phyloP scores from a whole-genome alignment of 495 filamentous ascomycete genomes.

The Talaromyces thailandensis region DNA sequence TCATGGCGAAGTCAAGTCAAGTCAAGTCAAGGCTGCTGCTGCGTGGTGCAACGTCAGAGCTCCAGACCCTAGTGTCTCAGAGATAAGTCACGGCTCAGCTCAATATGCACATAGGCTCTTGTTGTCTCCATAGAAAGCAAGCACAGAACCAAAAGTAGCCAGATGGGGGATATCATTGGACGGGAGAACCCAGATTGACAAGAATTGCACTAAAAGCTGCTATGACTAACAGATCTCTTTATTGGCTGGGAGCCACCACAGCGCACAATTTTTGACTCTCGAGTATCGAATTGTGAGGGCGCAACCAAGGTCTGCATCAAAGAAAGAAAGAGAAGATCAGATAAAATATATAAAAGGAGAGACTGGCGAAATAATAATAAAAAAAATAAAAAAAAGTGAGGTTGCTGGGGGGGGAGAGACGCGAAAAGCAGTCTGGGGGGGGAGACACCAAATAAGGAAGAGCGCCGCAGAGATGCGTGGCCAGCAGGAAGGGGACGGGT shows the following conservation, averaged over 20 bases:
- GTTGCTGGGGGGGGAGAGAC: neutral
- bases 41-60: neutral
- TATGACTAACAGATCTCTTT: neutral
- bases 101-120: neutral
- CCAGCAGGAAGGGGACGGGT: conserved; percentile 1
- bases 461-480: neutral
- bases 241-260: neutral
- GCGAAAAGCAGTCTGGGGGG: neutral
- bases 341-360: neutral
- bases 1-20: conserved; percentile 24
- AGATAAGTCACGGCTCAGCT: neutral
- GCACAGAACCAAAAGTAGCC: neutral
- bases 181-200: neutral
- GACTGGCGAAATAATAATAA: neutral
- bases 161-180: conserved; percentile 1
- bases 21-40: neutral
- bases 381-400: neutral
- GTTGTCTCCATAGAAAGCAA: neutral
- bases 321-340: neutral
- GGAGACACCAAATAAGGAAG: neutral
- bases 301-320: neutral
- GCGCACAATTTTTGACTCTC: neutral
- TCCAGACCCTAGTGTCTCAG: neutral
- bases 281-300: neutral
- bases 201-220: conserved; percentile 3